phyloP scores from a whole-genome alignment of 768 basidiomycete species.

The Exsudoporus frostii region DNA sequence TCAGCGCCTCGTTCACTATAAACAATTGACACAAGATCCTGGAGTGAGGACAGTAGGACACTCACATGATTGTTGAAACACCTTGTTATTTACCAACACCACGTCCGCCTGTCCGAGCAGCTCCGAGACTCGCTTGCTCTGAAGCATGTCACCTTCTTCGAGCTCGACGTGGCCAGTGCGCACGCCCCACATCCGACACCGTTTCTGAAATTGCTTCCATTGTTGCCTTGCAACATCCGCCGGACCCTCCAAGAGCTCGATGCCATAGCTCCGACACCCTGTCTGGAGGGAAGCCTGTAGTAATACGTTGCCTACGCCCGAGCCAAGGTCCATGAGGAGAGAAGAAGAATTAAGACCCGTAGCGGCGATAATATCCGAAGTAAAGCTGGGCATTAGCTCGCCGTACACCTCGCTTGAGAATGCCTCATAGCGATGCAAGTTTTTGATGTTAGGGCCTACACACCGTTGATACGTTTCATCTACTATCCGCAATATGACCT shows the following conservation, averaged over 20 bases:
- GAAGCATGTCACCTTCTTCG: constrained; percentile 84
- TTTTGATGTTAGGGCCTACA: constrained; percentile 86
- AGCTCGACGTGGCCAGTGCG: constrained; percentile 70
- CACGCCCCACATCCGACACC: constrained; percentile 93
- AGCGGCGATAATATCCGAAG: constrained; percentile 50
- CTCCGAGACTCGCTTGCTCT: constrained; percentile 59
- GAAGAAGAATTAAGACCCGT: constrained; percentile 51
- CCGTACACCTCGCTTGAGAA: constrained; percentile 87
- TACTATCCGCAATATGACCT: constrained; percentile 69
- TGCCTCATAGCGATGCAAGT: constrained; percentile 75
- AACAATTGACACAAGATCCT: background rate
- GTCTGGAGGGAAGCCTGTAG: constrained; percentile 79
- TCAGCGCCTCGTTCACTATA: constrained; percentile 81
- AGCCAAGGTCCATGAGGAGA: constrained; percentile 81
- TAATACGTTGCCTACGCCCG: constrained; percentile 83
- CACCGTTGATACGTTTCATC: constrained; percentile 93
- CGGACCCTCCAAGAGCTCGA: constrained; percentile 76
- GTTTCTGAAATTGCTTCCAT: constrained; percentile 65
- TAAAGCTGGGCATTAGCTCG: constrained; percentile 79
- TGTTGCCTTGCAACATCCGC: constrained; percentile 78
- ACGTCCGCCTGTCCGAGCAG: constrained; percentile 83
- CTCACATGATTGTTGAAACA: constrained; percentile 71
- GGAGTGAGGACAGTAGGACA: constrained; percentile 17
- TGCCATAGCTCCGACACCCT: constrained; percentile 74
- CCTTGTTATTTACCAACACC: constrained; percentile 87